Percentiles rank a stretch among this genome's conserved stretches.
These are phyloP conservation scores for Austroboletus rostrupii DNA, from an alignment of 1,284 basidiomycete species.

Conservation along the genomic window DNA sequence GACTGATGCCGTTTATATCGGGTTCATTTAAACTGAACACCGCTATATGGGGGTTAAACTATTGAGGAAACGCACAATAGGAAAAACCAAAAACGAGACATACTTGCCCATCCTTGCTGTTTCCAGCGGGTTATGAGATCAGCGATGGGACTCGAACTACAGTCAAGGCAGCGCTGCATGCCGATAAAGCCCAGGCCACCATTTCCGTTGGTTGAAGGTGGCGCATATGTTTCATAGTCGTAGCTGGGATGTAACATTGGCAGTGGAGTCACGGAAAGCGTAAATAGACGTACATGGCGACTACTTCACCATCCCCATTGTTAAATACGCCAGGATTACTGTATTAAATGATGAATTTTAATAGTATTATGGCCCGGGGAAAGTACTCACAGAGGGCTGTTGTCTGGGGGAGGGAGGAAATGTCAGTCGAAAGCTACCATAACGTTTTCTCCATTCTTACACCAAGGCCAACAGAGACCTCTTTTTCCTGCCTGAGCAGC, in stretches of 20 bases:
- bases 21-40: conserved; percentile 39
- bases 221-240: conserved; percentile 36
- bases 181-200: conserved; percentile 37
- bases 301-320: conserved; percentile 27
- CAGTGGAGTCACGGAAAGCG: neutral
- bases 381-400: conserved; percentile 17
- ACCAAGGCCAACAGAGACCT: conserved; percentile 25
- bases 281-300: conserved; percentile 28
- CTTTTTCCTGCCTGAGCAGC: conserved; percentile 21
- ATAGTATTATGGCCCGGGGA: neutral
- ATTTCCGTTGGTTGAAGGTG: conserved; percentile 29
- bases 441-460: conserved; percentile 7
- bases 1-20: conserved; percentile 26
- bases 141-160: conserved; percentile 34
- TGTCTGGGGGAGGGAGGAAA: conserved; percentile 8
- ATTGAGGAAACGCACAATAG: neutral
- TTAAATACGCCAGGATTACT: conserved; percentile 31
- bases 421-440: conserved; percentile 2
- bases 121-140: conserved; percentile 30
- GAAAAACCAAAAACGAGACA: neutral
- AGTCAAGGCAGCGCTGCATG: conserved; percentile 37
- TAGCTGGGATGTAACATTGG: conserved; percentile 22
- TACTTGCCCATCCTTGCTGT: conserved; percentile 31
- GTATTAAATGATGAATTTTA: neutral
- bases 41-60: conserved; percentile 14